Evolutionary conservation across 768 basidiomycete genomes (phyloP).

Genomic region (Leccinum subgranulosum): DNA sequence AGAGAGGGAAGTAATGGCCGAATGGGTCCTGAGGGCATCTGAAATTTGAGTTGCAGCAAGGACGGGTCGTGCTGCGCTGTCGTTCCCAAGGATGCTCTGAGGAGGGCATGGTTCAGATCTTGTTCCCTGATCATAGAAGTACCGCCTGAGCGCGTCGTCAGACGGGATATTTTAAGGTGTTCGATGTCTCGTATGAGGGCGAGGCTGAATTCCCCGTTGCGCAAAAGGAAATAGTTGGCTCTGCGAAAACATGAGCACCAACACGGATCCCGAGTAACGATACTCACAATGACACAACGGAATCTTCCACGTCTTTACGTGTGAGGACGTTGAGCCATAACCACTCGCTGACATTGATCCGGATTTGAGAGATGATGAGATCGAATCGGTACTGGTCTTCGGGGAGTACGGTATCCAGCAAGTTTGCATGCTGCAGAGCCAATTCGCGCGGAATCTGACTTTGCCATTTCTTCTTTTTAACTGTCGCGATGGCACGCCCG

Average conservation of each 20-base stretch:
- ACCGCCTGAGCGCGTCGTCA: conserved; percentile 62
- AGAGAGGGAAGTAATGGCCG: conserved; percentile 81
- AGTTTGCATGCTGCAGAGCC: conserved; percentile 58
- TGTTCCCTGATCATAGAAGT: conserved; percentile 85
- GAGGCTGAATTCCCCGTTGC: conserved; percentile 84
- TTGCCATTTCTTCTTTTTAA: conserved; percentile 77
- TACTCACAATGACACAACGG: conserved; percentile 80
- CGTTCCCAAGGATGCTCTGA: conserved; percentile 86
- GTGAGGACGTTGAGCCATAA: conserved; percentile 89
- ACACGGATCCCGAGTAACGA: background rate
- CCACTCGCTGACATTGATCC: conserved; percentile 89
- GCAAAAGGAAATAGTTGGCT: conserved; percentile 82
- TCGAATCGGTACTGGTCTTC: conserved; percentile 79
- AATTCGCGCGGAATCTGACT: conserved; percentile 70
- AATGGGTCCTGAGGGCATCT: conserved; percentile 76
- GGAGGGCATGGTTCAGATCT: conserved; percentile 81
- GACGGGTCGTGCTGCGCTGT: conserved; percentile 84
- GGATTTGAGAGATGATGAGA: conserved; percentile 65
- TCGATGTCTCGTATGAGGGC: conserved; percentile 86
- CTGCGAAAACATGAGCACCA: conserved; percentile 37
- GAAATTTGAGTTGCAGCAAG: conserved; percentile 69
- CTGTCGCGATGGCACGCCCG: conserved; percentile 81
- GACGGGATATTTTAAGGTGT: conserved; percentile 72
- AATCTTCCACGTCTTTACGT: conserved; percentile 74
- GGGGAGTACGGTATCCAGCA: conserved; percentile 66